Evolutionary conservation across 2,329 filamentous ascomycete species (phyloP).

Genomic region (Fusarium guadeloupense): DNA sequence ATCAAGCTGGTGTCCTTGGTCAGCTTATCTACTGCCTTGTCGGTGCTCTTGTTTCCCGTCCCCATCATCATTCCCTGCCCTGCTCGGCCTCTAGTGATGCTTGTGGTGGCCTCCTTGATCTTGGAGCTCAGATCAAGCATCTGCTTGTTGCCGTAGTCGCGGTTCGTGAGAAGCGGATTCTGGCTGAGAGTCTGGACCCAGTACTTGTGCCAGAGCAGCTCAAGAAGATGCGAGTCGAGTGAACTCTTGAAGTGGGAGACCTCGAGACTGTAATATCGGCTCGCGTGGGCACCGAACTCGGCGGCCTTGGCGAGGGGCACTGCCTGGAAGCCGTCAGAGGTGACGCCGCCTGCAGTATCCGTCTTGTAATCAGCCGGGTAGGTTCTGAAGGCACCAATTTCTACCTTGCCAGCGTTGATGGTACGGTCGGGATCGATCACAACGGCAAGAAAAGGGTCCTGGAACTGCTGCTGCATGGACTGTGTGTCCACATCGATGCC

Average conservation of each 20-base stretch:
- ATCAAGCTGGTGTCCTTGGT: conserved; percentile 69
- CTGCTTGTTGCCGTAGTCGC: conserved; percentile 92
- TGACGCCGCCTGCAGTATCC: conserved; percentile 19
- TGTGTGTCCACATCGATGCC: conserved; percentile 96
- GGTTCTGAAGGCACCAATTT: conserved; percentile 96
- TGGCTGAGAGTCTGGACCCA: conserved; percentile 97
- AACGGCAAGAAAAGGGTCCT: conserved; percentile 92
- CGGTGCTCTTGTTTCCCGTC: conserved; percentile 37
- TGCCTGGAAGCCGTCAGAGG: conserved; percentile 70
- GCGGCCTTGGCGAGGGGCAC: conserved; percentile 94
- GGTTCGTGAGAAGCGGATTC: conserved; percentile 88
- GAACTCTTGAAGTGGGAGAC: conserved; percentile 95
- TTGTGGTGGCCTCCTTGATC: conserved; percentile 70
- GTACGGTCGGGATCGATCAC: conserved; percentile 97
- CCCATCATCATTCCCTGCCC: conserved; percentile 42
- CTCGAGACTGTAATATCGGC: conserved; percentile 89
- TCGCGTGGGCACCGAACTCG: conserved; percentile 93
- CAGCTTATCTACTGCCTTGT: conserved; percentile 67
- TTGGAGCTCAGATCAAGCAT: conserved; percentile 89
- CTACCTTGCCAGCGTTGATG: conserved; percentile 92
- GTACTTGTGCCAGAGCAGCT: conserved; percentile 98
- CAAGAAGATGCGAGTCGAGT: conserved; percentile 85
- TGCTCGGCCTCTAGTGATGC: conserved; percentile 41
- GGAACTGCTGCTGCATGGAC: conserved; percentile 82
- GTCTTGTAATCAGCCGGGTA: conserved; percentile 80